Conservation (phyloP, 805 yeast genomes). For the Candida sakaeoensis region DNA sequence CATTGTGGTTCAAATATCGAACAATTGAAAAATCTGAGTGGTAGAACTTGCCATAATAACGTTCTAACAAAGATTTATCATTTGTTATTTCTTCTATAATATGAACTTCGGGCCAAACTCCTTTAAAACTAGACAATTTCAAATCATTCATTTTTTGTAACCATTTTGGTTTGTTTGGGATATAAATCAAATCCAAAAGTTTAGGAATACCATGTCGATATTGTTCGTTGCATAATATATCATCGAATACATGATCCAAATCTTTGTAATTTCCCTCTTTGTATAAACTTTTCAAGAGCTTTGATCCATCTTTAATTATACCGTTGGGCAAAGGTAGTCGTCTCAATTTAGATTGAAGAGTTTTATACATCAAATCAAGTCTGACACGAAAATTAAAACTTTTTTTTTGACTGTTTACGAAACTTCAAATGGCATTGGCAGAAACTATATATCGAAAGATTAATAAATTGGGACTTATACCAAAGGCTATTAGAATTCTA, state of each 20-base stretch:
- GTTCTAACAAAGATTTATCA: constrained; percentile 1
- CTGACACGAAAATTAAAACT: background rate
- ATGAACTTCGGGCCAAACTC: constrained; percentile 35
- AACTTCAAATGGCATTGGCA: constrained; percentile 41
- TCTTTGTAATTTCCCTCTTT: background rate
- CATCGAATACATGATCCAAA: constrained; percentile 14
- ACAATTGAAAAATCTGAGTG: background rate
- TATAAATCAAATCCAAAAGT: constrained; percentile 28
- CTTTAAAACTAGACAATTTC: constrained; percentile 20
- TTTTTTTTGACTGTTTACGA: background rate
- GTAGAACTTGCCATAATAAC: background rate
- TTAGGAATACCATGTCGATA: constrained; percentile 17
- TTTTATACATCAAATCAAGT: constrained; percentile 5
- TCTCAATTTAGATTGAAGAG: constrained; percentile 2
- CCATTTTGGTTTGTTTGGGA: constrained; percentile 17
- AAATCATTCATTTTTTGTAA: constrained; percentile 16
- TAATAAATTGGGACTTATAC: constrained; percentile 37
- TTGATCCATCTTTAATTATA: constrained; percentile 5
- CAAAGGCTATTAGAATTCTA: constrained; percentile 29
- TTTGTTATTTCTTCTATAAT: constrained; percentile 19
- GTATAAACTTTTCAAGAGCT: background rate
- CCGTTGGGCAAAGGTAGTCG: constrained; percentile 7
- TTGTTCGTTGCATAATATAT: constrained; percentile 26
- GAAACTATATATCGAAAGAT: constrained; percentile 37
- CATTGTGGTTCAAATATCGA: background rate